These are phyloP conservation scores for Lactarius indigo DNA, from an alignment of 768 basidiomycete genomes.

Conservation along the genomic window DNA sequence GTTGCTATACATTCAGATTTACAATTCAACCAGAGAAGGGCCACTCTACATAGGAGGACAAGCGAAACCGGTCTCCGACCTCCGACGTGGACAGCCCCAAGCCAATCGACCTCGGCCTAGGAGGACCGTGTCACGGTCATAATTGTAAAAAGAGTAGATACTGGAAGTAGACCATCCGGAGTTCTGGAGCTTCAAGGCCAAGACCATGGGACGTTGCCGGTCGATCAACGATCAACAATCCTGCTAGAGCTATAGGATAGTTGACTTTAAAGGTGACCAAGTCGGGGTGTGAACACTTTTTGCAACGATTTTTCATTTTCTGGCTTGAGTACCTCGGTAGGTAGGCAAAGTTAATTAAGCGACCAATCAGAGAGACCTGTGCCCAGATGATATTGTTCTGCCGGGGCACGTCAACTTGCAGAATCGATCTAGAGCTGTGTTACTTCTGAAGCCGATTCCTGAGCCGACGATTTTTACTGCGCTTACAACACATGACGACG, in stretches of 20 bases:
- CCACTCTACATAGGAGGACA: not conserved
- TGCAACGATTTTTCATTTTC: not conserved
- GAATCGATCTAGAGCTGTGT: not conserved
- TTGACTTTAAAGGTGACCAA: not conserved
- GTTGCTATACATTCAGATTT: slow-evolving; percentile 7
- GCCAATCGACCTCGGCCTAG: not conserved
- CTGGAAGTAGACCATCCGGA: not conserved
- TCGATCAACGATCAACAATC: not conserved
- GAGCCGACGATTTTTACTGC: not conserved
- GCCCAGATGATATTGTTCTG: too few relatives aligned
- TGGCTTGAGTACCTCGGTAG: not conserved
- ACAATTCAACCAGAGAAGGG: slow-evolving; percentile 1
- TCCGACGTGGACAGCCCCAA: slow-evolving; percentile 1
- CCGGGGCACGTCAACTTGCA: too few relatives aligned
- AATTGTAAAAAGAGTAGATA: not conserved
- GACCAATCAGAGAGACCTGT: not conserved
- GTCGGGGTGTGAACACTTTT: not conserved
- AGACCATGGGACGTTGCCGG: not conserved
- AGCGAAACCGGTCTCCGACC: not conserved
- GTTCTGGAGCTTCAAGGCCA: not conserved
- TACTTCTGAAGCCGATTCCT: not conserved
- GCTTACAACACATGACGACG: not conserved
- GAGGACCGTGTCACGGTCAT: not conserved
- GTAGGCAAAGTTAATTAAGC: not conserved
- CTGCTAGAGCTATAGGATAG: not conserved